Percentiles rank a stretch among this genome's conserved stretches.
Conservation (phyloP, 805 yeast species). For the Wickerhamomyces ciferrii region DNA sequence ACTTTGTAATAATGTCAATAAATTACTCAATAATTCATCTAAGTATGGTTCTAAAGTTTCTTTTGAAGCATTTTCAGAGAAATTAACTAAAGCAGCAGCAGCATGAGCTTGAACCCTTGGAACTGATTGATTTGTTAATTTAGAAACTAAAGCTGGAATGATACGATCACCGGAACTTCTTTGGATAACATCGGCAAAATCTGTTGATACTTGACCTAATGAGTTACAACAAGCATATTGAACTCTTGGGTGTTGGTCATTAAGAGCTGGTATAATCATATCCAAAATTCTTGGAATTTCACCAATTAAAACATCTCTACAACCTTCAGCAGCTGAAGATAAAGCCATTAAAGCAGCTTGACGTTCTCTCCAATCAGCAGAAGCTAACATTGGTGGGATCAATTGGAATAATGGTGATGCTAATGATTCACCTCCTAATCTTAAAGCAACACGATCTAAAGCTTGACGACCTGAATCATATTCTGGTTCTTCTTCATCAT, state of each 20-base stretch:
- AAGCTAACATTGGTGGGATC: constrained; percentile 76
- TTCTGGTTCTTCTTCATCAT: constrained; percentile 80
- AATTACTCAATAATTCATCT: constrained; percentile 70
- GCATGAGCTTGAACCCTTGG: constrained; percentile 97
- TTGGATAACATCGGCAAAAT: constrained; percentile 88
- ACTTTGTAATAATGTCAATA: constrained; percentile 72
- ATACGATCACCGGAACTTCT: constrained; percentile 72
- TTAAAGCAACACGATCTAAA: constrained; percentile 84
- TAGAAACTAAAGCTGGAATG: constrained; percentile 84
- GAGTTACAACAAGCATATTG: constrained; percentile 98
- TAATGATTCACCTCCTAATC: constrained; percentile 75
- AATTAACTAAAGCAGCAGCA: constrained; percentile 96
- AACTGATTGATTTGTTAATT: constrained; percentile 64
- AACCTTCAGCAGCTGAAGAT: constrained; percentile 96
- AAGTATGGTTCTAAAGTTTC: constrained; percentile 89
- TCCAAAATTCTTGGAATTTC: constrained; percentile 81
- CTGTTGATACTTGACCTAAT: constrained; percentile 94
- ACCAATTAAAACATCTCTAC: constrained; percentile 77
- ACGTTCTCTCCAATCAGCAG: constrained; percentile 86
- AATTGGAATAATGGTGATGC: constrained; percentile 85
- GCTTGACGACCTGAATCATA: constrained; percentile 92
- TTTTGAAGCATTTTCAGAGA: constrained; percentile 85
- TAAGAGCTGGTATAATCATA: constrained; percentile 77
- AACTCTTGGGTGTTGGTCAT: constrained; percentile 88
- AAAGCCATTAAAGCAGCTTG: constrained; percentile 97